Base-by-base conservation (phyloP, 169 alveolate species). In the Plasmodium relictum region DNA sequence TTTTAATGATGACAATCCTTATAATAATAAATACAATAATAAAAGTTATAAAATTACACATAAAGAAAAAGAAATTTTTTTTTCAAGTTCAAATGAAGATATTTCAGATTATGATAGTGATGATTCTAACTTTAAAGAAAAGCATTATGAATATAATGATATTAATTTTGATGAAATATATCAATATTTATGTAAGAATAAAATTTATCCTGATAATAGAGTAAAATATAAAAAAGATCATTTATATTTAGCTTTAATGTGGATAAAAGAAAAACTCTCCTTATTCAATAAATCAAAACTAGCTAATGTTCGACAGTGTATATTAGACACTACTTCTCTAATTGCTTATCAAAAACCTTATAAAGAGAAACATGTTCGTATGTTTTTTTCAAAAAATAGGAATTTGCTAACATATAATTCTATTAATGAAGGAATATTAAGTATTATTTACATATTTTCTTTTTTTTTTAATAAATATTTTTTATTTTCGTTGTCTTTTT, bases 341-440 rank as follows among this genome's bases (percentile, higher is more conserved):
- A 83, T 83, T 52, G 91, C 91, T 12, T 83, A 83, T 83, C 83
- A 83, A 18, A 83, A 83, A 71, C 91, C 91, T 14, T 83, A 83
- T 62, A 83, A 83, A 65, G 70, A 83, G 61, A 83, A 71, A 83
- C 83, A 52, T n/a, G 91, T 83, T 68, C 85, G 91, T 45, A 83
- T 83, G 83, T 83, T 83, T 52, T 83, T 83, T 62, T 83, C 91
- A 18, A 68, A 69, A 42, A 83, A 54, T 71, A 83, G 91, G 45
- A 83, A 83, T 42, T 41, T 83, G 22, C 37, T 83, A 48, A 83
- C 91, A 0, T 83, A 66, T 62, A 83, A 71, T 68, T 66, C 80
- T 14, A 41, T 83, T 16, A 83, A 83, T 41, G 91, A 83, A 59
- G 91, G 85, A 24, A 83, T 83, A 68, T 61, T 83, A 41, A 74